Evolutionary conservation across 1,284 basidiomycete genomes (phyloP).

Genomic region (Tremellales sp.): DNA sequence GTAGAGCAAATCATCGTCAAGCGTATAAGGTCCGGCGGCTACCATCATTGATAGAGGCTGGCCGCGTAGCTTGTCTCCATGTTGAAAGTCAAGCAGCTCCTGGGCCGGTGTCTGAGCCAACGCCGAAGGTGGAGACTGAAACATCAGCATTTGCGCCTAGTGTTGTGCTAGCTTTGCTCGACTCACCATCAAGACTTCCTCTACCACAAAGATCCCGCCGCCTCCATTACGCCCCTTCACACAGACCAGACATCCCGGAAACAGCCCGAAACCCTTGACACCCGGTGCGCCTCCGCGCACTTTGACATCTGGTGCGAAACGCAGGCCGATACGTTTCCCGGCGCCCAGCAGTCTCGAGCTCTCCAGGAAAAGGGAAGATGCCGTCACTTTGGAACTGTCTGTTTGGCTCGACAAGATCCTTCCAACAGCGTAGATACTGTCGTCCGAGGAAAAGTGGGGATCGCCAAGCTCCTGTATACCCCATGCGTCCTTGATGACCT

Average conservation of each 20-base stretch:
- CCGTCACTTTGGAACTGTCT: conserved; percentile 62
- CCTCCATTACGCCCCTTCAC: conserved; percentile 89
- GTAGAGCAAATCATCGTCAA: conserved; percentile 70
- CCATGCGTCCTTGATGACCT: conserved; percentile 66
- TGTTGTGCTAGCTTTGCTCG: neutral
- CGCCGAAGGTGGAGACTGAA: conserved; percentile 49
- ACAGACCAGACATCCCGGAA: conserved; percentile 83
- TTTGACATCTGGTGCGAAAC: conserved; percentile 61
- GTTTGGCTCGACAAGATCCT: conserved; percentile 69
- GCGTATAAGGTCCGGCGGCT: conserved; percentile 76
- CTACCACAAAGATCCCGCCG: conserved; percentile 76
- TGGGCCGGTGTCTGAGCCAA: conserved; percentile 35
- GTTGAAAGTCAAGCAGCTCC: conserved; percentile 38
- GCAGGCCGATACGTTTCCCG: conserved; percentile 66
- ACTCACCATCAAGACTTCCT: conserved; percentile 72
- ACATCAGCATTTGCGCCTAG: neutral
- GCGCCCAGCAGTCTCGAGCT: conserved; percentile 72
- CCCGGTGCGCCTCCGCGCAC: conserved; percentile 63
- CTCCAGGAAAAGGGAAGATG: conserved; percentile 70
- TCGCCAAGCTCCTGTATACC: conserved; percentile 68
- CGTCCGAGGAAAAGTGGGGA: conserved; percentile 68
- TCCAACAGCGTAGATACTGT: conserved; percentile 71
- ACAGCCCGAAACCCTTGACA: conserved; percentile 68
- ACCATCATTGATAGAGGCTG: conserved; percentile 62
- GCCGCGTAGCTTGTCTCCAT: conserved; percentile 43